These are phyloP conservation scores for Ganoderma multipileum DNA, from an alignment of 1,284 basidiomycete species.

Conservation along the genomic window DNA sequence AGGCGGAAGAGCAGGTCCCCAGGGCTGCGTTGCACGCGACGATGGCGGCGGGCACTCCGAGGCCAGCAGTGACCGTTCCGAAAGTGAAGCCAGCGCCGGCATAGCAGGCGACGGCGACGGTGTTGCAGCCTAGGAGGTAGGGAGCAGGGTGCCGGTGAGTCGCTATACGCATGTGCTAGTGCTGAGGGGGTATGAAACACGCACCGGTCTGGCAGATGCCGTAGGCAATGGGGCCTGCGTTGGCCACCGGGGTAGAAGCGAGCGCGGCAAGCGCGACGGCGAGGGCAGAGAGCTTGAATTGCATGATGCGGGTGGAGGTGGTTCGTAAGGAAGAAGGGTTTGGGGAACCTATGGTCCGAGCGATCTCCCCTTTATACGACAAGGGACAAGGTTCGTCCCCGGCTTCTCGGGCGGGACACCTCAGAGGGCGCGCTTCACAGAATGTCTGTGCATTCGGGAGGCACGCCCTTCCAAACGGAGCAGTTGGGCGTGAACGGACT, in stretches of 20 bases:
- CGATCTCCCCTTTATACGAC: no score
- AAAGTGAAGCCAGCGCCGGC: conserved; percentile 58
- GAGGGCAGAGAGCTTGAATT: conserved; percentile 8
- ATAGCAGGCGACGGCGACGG: conserved; percentile 59
- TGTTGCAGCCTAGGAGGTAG: conserved; percentile 55
- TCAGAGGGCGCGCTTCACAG: no score
- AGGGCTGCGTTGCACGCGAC: conserved; percentile 57
- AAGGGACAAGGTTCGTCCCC: no score
- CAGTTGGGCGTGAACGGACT: no score
- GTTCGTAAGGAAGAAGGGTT: background rate
- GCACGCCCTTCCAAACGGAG: no score
- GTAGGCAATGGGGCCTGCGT: conserved; percentile 52
- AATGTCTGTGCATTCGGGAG: no score
- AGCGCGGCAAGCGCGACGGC: background rate
- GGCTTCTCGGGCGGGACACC: no score
- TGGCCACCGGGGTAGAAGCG: background rate
- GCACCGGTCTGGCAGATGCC: conserved; percentile 56
- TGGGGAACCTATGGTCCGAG: background rate
- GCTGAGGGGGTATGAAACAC: conserved; percentile 9
- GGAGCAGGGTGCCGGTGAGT: background rate
- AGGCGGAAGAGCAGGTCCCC: conserved; percentile 46
- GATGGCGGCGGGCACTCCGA: conserved; percentile 51
- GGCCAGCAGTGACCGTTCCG: conserved; percentile 52
- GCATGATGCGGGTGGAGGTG: conserved; percentile 2
- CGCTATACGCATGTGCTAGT: background rate